Evolutionary conservation across 2,329 filamentous ascomycete species (phyloP).

Genomic region (Colletotrichum incanum): DNA sequence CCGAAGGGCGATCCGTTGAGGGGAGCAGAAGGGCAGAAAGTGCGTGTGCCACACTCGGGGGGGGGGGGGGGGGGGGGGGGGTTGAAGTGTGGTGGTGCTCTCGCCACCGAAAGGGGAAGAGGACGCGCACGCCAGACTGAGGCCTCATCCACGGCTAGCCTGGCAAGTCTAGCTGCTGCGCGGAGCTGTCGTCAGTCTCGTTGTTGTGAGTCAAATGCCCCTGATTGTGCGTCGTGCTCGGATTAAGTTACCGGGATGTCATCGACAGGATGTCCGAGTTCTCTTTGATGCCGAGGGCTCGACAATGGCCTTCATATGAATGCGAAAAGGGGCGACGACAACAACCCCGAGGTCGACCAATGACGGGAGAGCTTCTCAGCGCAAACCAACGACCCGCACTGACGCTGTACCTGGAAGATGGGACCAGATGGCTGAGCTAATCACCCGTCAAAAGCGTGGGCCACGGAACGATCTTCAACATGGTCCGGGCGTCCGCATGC

Average conservation of each 20-base stretch:
- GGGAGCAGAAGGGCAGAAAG: not conserved
- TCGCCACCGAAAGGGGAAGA: slow-evolving; percentile 26
- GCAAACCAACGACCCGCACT: not conserved
- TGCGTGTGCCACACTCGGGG: slow-evolving; percentile 15
- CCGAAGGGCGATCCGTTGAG: slow-evolving; percentile 21
- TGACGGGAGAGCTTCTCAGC: not conserved
- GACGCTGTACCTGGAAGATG: slow-evolving; percentile 1
- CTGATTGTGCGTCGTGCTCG: slow-evolving; percentile 23
- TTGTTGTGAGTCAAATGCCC: slow-evolving; percentile 30
- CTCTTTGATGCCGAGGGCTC: not conserved
- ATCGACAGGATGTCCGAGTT: slow-evolving; percentile 10
- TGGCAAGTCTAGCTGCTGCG: slow-evolving; percentile 13
- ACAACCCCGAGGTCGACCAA: slow-evolving; percentile 9
- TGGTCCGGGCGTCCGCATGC: not conserved
- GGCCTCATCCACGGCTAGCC: slow-evolving; percentile 16
- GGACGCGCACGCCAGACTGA: slow-evolving; percentile 36
- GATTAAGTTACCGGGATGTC: slow-evolving; percentile 14
- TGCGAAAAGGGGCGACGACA: not conserved
- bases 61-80: not conserved
- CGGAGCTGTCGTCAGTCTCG: slow-evolving; percentile 30
- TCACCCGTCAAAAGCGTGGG: not conserved
- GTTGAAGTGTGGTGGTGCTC: slow-evolving; percentile 16
- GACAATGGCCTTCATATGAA: not conserved
- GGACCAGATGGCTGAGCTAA: slow-evolving; percentile 1
- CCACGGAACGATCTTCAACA: not conserved